Conservation (phyloP, 2,329 filamentous ascomycete species). For the Cladobotryum mycophilum region DNA sequence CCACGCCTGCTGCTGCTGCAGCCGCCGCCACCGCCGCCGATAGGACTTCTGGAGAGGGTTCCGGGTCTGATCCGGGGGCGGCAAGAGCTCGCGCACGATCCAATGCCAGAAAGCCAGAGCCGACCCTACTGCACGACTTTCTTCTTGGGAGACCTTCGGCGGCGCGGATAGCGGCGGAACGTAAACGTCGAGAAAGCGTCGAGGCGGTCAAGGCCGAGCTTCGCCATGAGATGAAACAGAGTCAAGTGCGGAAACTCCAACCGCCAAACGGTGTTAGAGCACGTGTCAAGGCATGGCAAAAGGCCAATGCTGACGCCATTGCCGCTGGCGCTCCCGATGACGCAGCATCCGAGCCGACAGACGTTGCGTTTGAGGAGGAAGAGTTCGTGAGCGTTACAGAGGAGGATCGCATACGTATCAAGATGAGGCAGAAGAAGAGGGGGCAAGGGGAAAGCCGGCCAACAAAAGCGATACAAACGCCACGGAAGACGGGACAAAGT, state of each 20-base stretch:
- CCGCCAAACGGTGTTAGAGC: constrained; percentile 65
- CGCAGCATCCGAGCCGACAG: constrained; percentile 51
- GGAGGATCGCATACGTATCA: constrained; percentile 53
- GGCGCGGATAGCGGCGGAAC: constrained; percentile 46
- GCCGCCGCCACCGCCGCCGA: constrained; percentile 13
- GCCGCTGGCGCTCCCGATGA: constrained; percentile 44
- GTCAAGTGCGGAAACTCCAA: constrained; percentile 51
- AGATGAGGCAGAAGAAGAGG: constrained; percentile 42
- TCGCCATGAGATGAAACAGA: constrained; percentile 51
- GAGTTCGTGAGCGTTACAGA: constrained; percentile 54
- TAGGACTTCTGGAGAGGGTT: constrained; percentile 21
- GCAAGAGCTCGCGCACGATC: constrained; percentile 27
- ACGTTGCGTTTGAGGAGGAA: constrained; percentile 55
- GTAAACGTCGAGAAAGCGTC: constrained; percentile 49
- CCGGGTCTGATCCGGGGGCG: constrained; percentile 39
- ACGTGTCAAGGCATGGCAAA: constrained; percentile 81
- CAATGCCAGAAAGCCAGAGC: constrained; percentile 33
- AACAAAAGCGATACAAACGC: constrained; percentile 11
- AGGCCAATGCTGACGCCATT: constrained; percentile 63
- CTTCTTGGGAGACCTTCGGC: constrained; percentile 51
- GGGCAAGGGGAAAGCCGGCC: constrained; percentile 22
- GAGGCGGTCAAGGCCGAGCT: constrained; percentile 52
- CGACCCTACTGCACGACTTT: constrained; percentile 51
- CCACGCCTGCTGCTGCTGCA: constrained; percentile 9
- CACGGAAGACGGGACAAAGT: constrained; percentile 12